Percentiles rank a stretch among this genome's conserved stretches.
Evolutionary conservation across 208 protist genomes (phyloP).

Genomic region (Angomonas desouzai): DNA sequence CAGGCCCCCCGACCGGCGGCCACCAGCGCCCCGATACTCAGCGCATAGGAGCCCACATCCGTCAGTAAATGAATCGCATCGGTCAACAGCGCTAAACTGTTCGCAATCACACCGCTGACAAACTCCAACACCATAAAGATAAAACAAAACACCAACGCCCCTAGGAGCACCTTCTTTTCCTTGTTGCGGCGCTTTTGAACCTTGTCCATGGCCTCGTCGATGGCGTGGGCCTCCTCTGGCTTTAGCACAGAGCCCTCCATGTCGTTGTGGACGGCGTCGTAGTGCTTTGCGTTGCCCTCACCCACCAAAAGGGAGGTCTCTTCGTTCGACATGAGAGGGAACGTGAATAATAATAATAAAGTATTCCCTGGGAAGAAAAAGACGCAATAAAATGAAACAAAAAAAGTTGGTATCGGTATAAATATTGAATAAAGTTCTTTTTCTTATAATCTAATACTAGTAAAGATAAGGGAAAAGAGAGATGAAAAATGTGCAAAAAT

Average conservation of each 20-base stretch:
- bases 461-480: conserved; percentile 7
- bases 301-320: neutral
- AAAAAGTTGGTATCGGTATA: too few species aligned
- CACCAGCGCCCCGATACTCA: conserved; percentile 79
- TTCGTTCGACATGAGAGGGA: conserved; percentile 11
- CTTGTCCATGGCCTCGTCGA: conserved; percentile 23
- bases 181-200: conserved; percentile 47
- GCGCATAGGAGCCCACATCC: conserved; percentile 81
- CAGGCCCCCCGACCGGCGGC: conserved; percentile 59
- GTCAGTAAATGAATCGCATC: conserved; percentile 89
- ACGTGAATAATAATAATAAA: conserved; percentile 2
- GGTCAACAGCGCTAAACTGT: conserved; percentile 88
- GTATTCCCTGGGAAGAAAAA: too few species aligned
- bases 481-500: neutral
- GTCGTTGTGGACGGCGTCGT: conserved; percentile 16
- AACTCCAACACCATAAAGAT: conserved; percentile 90
- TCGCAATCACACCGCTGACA: conserved; percentile 62
- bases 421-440: neutral
- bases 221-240: conserved; percentile 33
- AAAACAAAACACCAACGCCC: conserved; percentile 63
- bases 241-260: conserved; percentile 20
- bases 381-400: too few species aligned
- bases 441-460: neutral
- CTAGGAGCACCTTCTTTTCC: conserved; percentile 59
- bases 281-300: conserved; percentile 1